Base-by-base conservation (phyloP, 352 stramenopile species). In the Globisporangium spinosum region DNA sequence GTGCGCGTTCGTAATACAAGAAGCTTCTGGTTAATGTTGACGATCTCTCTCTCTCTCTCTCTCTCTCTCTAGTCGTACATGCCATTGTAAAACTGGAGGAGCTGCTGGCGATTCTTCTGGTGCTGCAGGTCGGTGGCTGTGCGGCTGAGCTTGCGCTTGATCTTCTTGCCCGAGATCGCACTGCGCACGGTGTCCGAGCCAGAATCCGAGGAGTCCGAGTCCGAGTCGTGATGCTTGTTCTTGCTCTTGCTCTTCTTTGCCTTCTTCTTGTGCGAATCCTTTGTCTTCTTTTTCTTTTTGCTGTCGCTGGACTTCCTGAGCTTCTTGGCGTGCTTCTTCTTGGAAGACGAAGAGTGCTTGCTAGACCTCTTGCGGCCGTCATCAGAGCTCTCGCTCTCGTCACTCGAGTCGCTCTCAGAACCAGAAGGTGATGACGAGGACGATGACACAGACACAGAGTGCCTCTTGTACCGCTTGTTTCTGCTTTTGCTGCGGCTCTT, bases 1-100 rank as follows among this genome's bases (percentile, higher is more conserved):
- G 22, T 32, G 12, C 23, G 20, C 22, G n/a, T 22, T 17, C 35
- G 17, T 35, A 54, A 69, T 47, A 25, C 45, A 68, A 35, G 32
- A 51, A 13, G 22, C 45, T 2, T 35, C 20, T 56, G 56, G 22
- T 22, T 69, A 56, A 15, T 56, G 35, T 55, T n/a, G 22, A 60
- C 5, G 3, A 9, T 8, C n/a, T 1, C 7, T n/a, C 17, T 3
- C 38, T 9, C 10, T 17, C 2, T 29, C 2, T 29, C 2, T 35
- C 12, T 23, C 32, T 25, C 29, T 72, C 34, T 13, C 75, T 67
- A 94, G 70, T 94, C 87, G 62, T 90, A 90, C 83, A 95, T 93
- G 29, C 82, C 82, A 67, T 95, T 95, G 80, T 95, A 95, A 58
- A 95, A 93, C 71, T 94, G 83, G 49, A 95, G 76, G 25, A 95